phyloP scores from a whole-genome alignment of 306 rosid species.

The Cucurbita maxima region DNA sequence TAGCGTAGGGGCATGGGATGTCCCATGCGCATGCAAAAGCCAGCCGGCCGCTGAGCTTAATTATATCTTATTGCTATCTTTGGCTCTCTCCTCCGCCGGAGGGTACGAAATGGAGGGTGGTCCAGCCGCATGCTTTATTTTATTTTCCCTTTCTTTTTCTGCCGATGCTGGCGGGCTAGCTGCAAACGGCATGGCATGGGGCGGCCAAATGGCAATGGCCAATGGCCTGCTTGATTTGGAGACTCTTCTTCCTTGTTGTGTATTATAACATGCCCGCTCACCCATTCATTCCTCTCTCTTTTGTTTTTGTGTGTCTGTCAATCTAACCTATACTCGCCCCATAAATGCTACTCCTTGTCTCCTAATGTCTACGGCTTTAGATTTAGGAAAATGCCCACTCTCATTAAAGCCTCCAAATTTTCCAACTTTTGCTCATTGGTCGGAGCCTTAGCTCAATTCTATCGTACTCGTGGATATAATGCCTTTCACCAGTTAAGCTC shows the following conservation, averaged over 20 bases:
- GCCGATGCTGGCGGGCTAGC: no score
- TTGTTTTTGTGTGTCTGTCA: not conserved
- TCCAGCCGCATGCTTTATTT: not conserved
- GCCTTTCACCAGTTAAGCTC: no score
- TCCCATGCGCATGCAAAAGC: not conserved
- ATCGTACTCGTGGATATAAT: no score
- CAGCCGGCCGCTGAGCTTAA: not conserved
- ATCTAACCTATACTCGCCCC: not conserved
- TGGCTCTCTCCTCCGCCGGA: not conserved
- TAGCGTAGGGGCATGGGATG: not conserved
- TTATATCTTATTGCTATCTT: not conserved
- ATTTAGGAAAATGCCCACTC: not conserved
- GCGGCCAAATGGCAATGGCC: not conserved
- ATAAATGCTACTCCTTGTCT: not conserved
- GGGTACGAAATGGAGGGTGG: slow-evolving; percentile 3
- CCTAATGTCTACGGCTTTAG: not conserved
- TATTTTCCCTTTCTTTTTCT: not conserved
- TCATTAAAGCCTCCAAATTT: not conserved
- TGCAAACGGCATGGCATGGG: not conserved
- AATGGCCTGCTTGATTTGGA: not conserved
- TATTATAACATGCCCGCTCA: not conserved
- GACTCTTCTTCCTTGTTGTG: not conserved
- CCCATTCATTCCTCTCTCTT: not conserved
- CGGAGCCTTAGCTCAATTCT: no score
- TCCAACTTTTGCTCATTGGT: not conserved